Percentiles rank a stretch among this genome's conserved stretches.
Evolutionary conservation across 371 early-diverging fungal species (phyloP).

Genomic region (Saksenaea oblongispora): DNA sequence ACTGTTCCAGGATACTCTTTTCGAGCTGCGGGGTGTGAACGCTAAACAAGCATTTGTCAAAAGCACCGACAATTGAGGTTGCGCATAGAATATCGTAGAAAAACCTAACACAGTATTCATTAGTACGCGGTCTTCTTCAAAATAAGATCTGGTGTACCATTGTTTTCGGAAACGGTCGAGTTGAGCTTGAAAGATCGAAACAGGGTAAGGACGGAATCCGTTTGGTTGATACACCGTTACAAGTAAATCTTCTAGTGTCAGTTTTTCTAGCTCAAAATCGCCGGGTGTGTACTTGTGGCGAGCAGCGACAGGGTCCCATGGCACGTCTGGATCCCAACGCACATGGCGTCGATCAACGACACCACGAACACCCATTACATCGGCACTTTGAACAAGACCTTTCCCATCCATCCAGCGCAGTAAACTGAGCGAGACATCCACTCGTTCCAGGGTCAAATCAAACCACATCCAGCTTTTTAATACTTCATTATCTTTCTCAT

Average conservation of each 20-base stretch:
- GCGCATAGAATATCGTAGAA: constrained; percentile 91
- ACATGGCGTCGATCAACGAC: constrained; percentile 87
- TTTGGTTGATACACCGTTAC: constrained; percentile 79
- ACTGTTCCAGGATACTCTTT: constrained; percentile 50
- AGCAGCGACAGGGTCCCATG: constrained; percentile 62
- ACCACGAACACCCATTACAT: constrained; percentile 88
- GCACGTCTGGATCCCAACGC: constrained; percentile 71
- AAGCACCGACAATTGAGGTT: constrained; percentile 88
- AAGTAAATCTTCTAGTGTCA: constrained; percentile 64
- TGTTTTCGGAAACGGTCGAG: constrained; percentile 84
- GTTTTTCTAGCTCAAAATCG: constrained; percentile 83
- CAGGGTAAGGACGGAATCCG: constrained; percentile 84
- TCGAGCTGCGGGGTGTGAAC: constrained; percentile 82
- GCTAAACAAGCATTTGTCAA: constrained; percentile 93
- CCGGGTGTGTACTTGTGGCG: constrained; percentile 73
- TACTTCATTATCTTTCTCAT: constrained; percentile 44
- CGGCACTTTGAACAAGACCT: constrained; percentile 83
- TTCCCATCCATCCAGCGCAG: constrained; percentile 93
- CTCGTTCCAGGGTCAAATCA: constrained; percentile 79
- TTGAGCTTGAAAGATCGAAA: constrained; percentile 87
- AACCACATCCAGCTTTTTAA: constrained; percentile 63
- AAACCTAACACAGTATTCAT: constrained; percentile 37
- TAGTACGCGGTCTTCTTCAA: neutral
- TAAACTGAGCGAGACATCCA: constrained; percentile 86
- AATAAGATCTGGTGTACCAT: too few relatives aligned